Base-by-base conservation (phyloP, 1,284 basidiomycete species). In the Sutorius eximius region DNA sequence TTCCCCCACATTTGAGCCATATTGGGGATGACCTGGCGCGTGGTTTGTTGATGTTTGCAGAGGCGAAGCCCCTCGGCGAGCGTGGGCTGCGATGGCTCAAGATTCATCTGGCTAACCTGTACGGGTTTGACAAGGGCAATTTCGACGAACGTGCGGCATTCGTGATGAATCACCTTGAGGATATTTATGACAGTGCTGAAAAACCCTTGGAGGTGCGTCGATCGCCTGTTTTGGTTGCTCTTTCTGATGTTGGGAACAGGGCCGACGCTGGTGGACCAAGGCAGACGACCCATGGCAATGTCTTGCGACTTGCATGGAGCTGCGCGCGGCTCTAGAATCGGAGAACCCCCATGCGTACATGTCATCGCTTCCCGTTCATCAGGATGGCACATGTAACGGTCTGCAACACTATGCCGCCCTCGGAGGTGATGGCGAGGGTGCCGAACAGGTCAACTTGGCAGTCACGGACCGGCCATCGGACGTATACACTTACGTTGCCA, bases 221-320 rank as follows among this genome's bases (percentile, higher is more conserved):
- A 50, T 52, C 44, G 18, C 38, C 16, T 55, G 11, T 52, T 13
- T 34, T 20, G 13, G 27, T 36, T 13, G 20, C 48, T 47, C 36
- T 50, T 45, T 18, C 49, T 63, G n/a, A 70, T 29, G 16, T 16
- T 37, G 5, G 47, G 18, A 15, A 38, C 53, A 86, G 77, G 93
- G 92, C 32, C 71, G 75, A 2, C 74, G 80, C 46, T 98, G 95
- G 95, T 99, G 96, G 96, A 78, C 83, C 59, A 75, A 86, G 58
- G 95, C 95, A 1, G 95, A 97, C 66, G 95, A 99, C 68, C 95
- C 95, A 10, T 99, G 95, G 95, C 96, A 99, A 73, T 96, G 91
- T 70, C 86, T 99, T 24, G 91, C 95, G 3, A 84, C 91, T 1
- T 98, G 95, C 75, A 86, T 89, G 65, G 96, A 99, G 69, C 80